phyloP scores from a whole-genome alignment of 768 basidiomycete genomes.

The Leccinum barrowsii region DNA sequence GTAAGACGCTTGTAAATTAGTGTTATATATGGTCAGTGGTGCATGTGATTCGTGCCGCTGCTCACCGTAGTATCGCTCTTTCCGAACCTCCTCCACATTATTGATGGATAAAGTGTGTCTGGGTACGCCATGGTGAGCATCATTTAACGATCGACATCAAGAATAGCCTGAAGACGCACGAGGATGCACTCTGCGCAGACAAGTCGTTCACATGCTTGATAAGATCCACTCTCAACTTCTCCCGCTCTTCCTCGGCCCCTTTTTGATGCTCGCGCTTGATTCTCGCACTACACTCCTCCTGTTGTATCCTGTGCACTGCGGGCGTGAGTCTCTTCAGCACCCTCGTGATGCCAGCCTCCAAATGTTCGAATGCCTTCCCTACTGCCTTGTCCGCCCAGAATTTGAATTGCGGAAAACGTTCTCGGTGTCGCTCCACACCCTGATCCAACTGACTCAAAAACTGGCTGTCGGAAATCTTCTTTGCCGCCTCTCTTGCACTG shows the following conservation, averaged over 20 bases:
- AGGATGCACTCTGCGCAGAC: slow-evolving; percentile 8
- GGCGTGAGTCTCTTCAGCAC: slow-evolving; percentile 9
- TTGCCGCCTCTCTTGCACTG: not conserved
- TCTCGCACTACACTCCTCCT: not conserved
- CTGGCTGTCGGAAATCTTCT: slow-evolving; percentile 7
- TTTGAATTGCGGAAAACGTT: not conserved
- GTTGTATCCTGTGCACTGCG: slow-evolving; percentile 10
- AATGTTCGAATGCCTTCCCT: not conserved
- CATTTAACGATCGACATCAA: not conserved
- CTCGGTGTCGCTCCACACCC: not conserved
- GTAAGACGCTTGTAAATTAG: too few relatives aligned
- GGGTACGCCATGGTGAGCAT: not conserved
- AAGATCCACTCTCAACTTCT: slow-evolving; percentile 11
- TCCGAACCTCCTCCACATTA: not conserved
- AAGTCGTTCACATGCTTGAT: slow-evolving; percentile 18
- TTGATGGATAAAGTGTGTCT: slow-evolving; percentile 14
- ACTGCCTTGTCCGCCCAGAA: not conserved
- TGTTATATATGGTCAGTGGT: too few relatives aligned
- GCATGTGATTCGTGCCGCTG: too few relatives aligned
- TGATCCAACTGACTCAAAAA: slow-evolving; percentile 12
- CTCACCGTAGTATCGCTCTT: not conserved
- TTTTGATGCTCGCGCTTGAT: slow-evolving; percentile 2
- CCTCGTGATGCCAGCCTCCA: not conserved
- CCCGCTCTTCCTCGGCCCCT: slow-evolving; percentile 8
- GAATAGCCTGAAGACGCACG: slow-evolving; percentile 7